phyloP scores from a whole-genome alignment of 768 basidiomycete genomes.

The Leccinum variicolor region DNA sequence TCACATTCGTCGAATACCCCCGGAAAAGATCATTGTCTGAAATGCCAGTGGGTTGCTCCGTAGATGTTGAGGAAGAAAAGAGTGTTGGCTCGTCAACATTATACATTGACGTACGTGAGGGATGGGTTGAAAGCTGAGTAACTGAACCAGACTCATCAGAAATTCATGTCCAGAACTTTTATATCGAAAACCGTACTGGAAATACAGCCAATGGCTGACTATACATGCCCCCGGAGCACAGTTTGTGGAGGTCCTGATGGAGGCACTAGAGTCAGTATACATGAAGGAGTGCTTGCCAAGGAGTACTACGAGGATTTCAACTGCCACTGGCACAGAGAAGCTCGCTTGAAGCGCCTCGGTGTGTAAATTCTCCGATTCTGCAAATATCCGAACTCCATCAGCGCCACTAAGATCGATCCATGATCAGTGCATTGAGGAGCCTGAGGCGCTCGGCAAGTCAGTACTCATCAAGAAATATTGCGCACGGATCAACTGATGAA shows the following conservation, averaged over 20 bases:
- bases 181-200: neutral
- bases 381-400: no score
- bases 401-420: no score
- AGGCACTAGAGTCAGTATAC: neutral
- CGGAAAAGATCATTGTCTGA: neutral
- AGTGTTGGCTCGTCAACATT: neutral
- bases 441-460: no score
- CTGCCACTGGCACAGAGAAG: no score
- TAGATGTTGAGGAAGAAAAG: neutral
- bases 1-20: neutral
- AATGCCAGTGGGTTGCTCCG: neutral
- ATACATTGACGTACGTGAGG: neutral
- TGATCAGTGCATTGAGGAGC: no score
- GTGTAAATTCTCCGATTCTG: no score
- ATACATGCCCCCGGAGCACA: no score
- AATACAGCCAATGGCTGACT: neutral
- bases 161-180: neutral
- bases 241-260: neutral
- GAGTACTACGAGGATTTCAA: neutral
- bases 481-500: neutral
- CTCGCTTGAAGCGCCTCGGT: no score
- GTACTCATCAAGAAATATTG: neutral
- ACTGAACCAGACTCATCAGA: neutral
- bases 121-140: neutral
- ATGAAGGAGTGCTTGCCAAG: neutral